Evolutionary conservation across 257 asterid species (phyloP).

Genomic region (Paulownia fortunei): DNA sequence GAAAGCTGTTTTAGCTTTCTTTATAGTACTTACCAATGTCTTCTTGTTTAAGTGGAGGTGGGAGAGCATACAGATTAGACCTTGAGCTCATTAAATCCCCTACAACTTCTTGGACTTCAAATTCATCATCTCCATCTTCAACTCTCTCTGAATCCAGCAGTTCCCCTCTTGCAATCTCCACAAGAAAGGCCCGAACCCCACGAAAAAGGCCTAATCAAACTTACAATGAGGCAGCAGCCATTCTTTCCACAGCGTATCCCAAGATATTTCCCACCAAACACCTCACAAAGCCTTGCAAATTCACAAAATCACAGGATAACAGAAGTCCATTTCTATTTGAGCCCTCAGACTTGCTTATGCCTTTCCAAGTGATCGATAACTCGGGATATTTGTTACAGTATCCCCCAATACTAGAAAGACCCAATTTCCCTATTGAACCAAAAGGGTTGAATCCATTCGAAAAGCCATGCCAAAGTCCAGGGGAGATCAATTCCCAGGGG

Average conservation of each 20-base stretch:
- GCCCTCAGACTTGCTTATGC: slow-evolving; percentile 62
- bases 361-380: slow-evolving; percentile 36
- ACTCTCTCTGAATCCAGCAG: slow-evolving; percentile 70
- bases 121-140: slow-evolving; percentile 72
- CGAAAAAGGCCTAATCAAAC: slow-evolving; percentile 92
- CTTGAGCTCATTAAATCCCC: slow-evolving; percentile 70
- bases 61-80: slow-evolving; percentile 65
- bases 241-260: slow-evolving; percentile 76
- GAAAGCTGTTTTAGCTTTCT: not conserved
- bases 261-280: slow-evolving; percentile 66
- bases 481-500: slow-evolving; percentile 49
- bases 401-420: slow-evolving; percentile 37
- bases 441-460: slow-evolving; percentile 34
- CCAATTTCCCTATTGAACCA: slow-evolving; percentile 31
- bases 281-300: slow-evolving; percentile 56
- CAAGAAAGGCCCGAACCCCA: slow-evolving; percentile 80
- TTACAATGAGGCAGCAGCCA: slow-evolving; percentile 83
- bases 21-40: slow-evolving; percentile 46
- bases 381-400: slow-evolving; percentile 38
- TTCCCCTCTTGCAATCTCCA: slow-evolving; percentile 66
- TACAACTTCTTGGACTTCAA: slow-evolving; percentile 63
- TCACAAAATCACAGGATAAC: slow-evolving; percentile 41
- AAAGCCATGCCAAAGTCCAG: slow-evolving; percentile 57
- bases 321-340: slow-evolving; percentile 44
- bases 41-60: slow-evolving; percentile 72